These are phyloP conservation scores for Collybiopsis confluens DNA, from an alignment of 768 basidiomycete genomes.

Conservation along the genomic window DNA sequence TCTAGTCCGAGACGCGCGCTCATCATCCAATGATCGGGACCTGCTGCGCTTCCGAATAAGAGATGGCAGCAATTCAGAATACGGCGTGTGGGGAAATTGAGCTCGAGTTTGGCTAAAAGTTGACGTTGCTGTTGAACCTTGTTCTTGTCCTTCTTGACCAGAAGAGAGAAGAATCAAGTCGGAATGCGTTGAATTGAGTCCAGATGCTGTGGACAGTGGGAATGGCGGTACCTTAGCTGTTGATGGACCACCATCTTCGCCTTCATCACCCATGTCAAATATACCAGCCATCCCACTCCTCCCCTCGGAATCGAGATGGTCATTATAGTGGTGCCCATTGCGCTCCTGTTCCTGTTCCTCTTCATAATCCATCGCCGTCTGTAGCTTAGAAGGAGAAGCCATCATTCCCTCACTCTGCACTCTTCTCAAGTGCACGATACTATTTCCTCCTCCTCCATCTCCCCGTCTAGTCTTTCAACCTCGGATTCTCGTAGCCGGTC, in stretches of 20 bases:
- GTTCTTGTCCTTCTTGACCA: not conserved
- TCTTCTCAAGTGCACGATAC: constrained; percentile 42
- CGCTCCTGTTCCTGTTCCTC: constrained; percentile 29
- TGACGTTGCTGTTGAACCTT: not conserved
- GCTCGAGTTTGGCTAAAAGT: not conserved
- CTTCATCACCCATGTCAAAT: constrained; percentile 39
- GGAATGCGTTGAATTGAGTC: constrained; percentile 6
- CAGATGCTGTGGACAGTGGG: not conserved
- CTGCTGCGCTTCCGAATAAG: constrained; percentile 30
- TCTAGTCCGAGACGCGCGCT: constrained; percentile 11
- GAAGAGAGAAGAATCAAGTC: constrained; percentile 15
- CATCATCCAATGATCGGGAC: constrained; percentile 31
- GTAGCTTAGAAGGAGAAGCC: constrained; percentile 28
- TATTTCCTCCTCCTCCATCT: too few species aligned
- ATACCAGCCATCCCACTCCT: constrained; percentile 24
- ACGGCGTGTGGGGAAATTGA: not conserved
- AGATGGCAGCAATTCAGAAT: constrained; percentile 25
- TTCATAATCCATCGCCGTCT: constrained; percentile 27
- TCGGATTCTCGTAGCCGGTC: constrained; percentile 36
- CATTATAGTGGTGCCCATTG: too few species aligned
- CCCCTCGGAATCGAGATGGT: too few species aligned
- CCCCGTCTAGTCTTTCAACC: constrained; percentile 23
- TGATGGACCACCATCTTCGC: not conserved
- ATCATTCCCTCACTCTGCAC: constrained; percentile 61
- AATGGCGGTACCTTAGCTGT: not conserved